A percentile compares a stretch with the other conserved stretches of the same genome.
Evolutionary conservation across 495 filamentous ascomycete genomes (phyloP).

Genomic region (Podospora bellae-mahoneyi): DNA sequence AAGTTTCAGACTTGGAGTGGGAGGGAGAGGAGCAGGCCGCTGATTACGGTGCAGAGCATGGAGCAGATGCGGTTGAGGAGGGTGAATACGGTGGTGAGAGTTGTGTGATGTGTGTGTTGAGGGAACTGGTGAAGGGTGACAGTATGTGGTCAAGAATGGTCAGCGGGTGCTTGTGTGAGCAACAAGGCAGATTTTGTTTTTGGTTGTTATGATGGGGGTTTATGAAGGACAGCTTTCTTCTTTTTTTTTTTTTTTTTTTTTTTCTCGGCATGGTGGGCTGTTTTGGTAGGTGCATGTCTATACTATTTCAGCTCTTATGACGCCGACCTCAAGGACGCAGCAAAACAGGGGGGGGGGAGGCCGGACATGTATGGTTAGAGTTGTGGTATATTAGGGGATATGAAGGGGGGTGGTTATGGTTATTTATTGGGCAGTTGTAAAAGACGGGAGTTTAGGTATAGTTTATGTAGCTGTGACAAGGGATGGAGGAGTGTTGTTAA

Average conservation of each 20-base stretch:
- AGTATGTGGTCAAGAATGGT: background rate
- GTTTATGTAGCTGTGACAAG: background rate
- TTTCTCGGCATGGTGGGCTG: background rate
- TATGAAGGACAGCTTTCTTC: background rate
- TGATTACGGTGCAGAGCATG: constrained; percentile 2
- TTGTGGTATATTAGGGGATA: background rate
- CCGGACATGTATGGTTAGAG: background rate
- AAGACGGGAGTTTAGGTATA: background rate
- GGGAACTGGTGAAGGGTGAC: background rate
- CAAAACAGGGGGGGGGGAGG: background rate
- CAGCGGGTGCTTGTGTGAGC: background rate
- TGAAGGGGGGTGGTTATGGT: background rate
- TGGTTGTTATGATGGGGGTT: background rate
- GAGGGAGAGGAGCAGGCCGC: constrained; percentile 10
- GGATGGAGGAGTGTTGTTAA: background rate
- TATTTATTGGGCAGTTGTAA: background rate
- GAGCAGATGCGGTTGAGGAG: background rate
- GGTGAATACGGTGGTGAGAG: background rate
- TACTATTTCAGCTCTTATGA: background rate
- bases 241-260: background rate
- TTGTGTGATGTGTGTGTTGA: background rate
- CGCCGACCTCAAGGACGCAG: background rate
- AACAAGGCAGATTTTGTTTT: background rate
- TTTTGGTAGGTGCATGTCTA: background rate
- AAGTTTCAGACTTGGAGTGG: constrained; percentile 17